phyloP scores from a whole-genome alignment of 352 stramenopile genomes.

The Globisporangium parvum region DNA sequence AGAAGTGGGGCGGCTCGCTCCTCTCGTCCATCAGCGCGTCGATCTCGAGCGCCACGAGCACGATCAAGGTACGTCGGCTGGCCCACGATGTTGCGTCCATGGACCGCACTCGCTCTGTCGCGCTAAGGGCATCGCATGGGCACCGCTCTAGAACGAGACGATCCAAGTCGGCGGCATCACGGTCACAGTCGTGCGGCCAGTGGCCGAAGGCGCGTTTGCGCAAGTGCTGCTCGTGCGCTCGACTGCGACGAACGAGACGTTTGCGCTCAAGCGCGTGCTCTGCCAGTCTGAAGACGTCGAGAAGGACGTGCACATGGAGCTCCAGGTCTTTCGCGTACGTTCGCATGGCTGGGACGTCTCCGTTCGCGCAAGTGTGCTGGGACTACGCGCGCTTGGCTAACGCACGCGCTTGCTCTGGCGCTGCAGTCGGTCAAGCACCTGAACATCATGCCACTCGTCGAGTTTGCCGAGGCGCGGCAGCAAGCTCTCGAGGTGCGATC shows the following conservation, averaged over 20 bases:
- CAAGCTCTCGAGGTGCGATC: constrained; percentile 69
- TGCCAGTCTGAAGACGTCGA: constrained; percentile 80
- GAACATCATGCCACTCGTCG: constrained; percentile 74
- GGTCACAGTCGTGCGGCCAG: constrained; percentile 57
- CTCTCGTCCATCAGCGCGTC: constrained; percentile 72
- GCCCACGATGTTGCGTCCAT: too few species aligned
- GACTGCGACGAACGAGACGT: constrained; percentile 55
- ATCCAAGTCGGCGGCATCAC: constrained; percentile 66
- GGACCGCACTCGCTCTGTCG: too few species aligned
- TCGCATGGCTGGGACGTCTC: not conserved
- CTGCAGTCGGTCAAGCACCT: constrained; percentile 68
- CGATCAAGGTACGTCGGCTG: constrained; percentile 38
- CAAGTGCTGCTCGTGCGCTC: constrained; percentile 80
- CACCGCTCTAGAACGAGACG: constrained; percentile 46
- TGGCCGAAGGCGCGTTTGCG: constrained; percentile 72
- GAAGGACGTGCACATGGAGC: constrained; percentile 67
- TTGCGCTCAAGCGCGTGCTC: constrained; percentile 80
- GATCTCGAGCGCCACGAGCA: constrained; percentile 57
- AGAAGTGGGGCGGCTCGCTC: constrained; percentile 81
- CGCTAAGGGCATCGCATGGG: not conserved
- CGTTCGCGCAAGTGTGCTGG: not conserved
- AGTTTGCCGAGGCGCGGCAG: constrained; percentile 66
- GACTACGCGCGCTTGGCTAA: too few species aligned
- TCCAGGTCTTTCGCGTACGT: constrained; percentile 66
- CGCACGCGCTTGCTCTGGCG: not conserved